Evolutionary conservation across 805 yeast species (phyloP), one percentile per base, ranked within the genome.

Genomic region (Cephaloascus albidus): DNA sequence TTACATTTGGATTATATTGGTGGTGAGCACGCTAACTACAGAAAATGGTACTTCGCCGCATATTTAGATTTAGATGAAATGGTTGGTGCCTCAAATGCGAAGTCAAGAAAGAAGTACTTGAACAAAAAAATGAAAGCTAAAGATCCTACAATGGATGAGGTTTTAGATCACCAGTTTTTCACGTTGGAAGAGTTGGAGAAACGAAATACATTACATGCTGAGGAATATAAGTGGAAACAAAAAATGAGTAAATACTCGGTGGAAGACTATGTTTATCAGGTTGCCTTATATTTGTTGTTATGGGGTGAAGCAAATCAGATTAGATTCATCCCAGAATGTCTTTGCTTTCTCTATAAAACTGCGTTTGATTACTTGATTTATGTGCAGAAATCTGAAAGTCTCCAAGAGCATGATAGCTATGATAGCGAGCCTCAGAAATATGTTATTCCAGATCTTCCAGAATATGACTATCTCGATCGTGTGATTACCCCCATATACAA

Each of bases 1-100:
- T 60, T 90, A 27, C 97, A 90, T 60, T 80, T 87, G 1, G 95
- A 89, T 45, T 90, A 90, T 58, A 86, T 90, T 44, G 97, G 96
- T 0, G 97, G 97, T 15, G 85, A 80, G 37, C 68, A 79, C 43
- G 75, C 97, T 3, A 90, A 90, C 60, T 90, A 81, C 60, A 75
- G 81, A 52, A 87, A 85, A 58, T 90, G 97, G 97, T 87, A 79
- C 57, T 85, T 89, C 60, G 86, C 94, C 35, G 86, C 95, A 6
- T 86, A 81, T 58, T 63, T 83, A 30, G 88, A 81, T 47, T 59
- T 82, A 36, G 96, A 88, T 59, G 83, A 76, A 40, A 81, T 74
- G 39, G 61, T 76, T 34, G 83, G 83, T 3, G 70, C 72, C 53
- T 63, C 70, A 43, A 66, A 69, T 52, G 72, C 74, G 76, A 72